A percentile compares a stretch with the other conserved stretches of the same genome.
These are phyloP conservation scores for Warburgia ugandensis DNA, from an alignment of 164 flowering plant genomes.

Conservation along the genomic window DNA sequence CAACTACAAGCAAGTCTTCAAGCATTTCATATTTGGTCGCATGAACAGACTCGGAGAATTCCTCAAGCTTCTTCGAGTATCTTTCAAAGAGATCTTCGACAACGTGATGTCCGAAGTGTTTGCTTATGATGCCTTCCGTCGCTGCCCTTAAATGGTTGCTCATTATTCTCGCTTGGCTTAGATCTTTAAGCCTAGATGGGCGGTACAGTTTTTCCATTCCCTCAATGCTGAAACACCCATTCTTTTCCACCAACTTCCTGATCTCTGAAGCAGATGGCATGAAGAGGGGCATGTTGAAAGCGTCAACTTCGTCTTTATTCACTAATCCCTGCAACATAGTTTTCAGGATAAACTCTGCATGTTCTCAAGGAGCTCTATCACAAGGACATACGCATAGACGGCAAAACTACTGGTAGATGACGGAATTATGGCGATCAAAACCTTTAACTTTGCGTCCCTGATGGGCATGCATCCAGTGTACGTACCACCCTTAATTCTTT, in stretches of 20 bases:
- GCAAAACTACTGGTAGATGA: no score
- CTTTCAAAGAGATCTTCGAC: slow-evolving; percentile 23
- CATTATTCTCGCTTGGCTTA: no score
- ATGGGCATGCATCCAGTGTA: no score
- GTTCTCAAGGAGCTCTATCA: no score
- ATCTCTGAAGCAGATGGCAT: slow-evolving; percentile 7
- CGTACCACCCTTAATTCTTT: no score
- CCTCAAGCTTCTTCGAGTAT: slow-evolving; percentile 5
- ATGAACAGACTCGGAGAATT: background rate
- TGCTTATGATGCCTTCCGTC: slow-evolving; percentile 21
- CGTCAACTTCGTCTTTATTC: slow-evolving; percentile 14
- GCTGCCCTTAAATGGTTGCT: background rate
- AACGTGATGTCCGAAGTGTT: slow-evolving; percentile 36
- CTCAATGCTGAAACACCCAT: slow-evolving; percentile 14
- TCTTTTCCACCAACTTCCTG: slow-evolving; percentile 1
- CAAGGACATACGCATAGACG: no score
- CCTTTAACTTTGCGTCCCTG: background rate
- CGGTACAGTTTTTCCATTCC: slow-evolving; percentile 2
- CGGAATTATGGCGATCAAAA: no score
- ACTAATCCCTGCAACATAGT: slow-evolving; percentile 15
- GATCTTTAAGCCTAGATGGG: no score
- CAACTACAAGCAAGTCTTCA: background rate
- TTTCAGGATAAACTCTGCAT: background rate
- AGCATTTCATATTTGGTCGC: background rate
- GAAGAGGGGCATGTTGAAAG: slow-evolving; percentile 21